phyloP scores from a whole-genome alignment of 83 land plant species.

The Larix sibirica region DNA sequence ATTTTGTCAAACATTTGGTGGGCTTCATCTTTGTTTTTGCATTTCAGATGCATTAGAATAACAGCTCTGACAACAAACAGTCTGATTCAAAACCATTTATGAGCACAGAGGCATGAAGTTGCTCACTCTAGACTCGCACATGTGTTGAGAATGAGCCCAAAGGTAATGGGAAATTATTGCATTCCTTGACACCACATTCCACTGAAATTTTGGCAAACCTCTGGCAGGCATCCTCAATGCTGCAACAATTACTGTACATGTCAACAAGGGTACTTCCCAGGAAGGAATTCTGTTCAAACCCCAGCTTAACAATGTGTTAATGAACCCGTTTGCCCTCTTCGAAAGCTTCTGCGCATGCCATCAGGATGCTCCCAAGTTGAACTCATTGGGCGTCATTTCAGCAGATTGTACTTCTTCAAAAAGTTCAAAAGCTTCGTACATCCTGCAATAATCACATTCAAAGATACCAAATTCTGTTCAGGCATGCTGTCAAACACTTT shows the following conservation, averaged over 20 bases:
- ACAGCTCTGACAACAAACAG: neutral
- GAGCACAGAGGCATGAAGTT: neutral
- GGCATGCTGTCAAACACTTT: constrained; percentile 36
- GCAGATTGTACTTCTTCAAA: constrained; percentile 29
- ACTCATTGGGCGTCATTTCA: too few species aligned
- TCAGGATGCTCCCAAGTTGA: neutral
- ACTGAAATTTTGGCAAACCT: neutral
- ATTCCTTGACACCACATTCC: constrained; percentile 19
- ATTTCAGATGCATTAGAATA: constrained; percentile 2
- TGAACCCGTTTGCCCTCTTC: constrained; percentile 27
- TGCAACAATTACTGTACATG: constrained; percentile 19
- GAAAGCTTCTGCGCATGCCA: constrained; percentile 14
- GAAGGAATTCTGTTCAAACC: constrained; percentile 19
- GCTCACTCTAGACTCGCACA: neutral
- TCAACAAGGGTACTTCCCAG: constrained; percentile 22
- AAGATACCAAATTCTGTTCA: constrained; percentile 29
- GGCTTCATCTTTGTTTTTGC: neutral
- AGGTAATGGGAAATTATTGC: constrained; percentile 10
- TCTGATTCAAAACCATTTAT: constrained; percentile 8
- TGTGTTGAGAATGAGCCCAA: constrained; percentile 6
- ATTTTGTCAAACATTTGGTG: neutral
- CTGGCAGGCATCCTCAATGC: constrained; percentile 18
- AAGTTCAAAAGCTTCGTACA: constrained; percentile 35
- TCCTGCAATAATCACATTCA: constrained; percentile 48
- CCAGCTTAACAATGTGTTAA: constrained; percentile 9